Conservation (phyloP, 352 stramenopile species). For the Paralagenidium karlingii region DNA sequence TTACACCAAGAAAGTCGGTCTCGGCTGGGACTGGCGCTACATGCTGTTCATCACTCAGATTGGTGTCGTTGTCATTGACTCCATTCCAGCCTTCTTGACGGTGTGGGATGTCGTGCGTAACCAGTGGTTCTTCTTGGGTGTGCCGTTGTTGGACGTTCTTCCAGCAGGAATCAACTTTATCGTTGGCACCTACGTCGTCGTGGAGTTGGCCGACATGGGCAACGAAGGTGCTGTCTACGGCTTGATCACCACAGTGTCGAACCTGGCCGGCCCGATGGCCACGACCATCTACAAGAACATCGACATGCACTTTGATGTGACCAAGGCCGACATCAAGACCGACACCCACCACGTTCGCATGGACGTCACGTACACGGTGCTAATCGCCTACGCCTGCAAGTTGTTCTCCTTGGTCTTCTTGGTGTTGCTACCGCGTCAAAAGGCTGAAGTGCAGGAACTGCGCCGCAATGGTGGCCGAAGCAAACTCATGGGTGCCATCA, state of each 20-base stretch:
- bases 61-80: slow-evolving; percentile 38
- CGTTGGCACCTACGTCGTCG: slow-evolving; percentile 33
- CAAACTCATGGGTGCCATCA: slow-evolving; percentile 22
- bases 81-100: slow-evolving; percentile 26
- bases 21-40: slow-evolving; percentile 31
- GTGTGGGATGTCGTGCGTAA: slow-evolving; percentile 35
- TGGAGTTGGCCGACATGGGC: slow-evolving; percentile 53
- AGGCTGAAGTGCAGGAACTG: slow-evolving; percentile 15
- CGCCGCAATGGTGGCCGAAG: slow-evolving; percentile 16
- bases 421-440: slow-evolving; percentile 25
- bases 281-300: slow-evolving; percentile 43
- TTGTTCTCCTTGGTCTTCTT: slow-evolving; percentile 30
- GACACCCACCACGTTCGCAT: slow-evolving; percentile 28
- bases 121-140: slow-evolving; percentile 44
- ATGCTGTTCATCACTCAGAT: slow-evolving; percentile 34
- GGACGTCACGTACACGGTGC: slow-evolving; percentile 29
- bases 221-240: slow-evolving; percentile 28
- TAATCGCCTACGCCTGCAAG: slow-evolving; percentile 39
- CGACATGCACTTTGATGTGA: slow-evolving; percentile 36
- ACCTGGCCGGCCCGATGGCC: slow-evolving; percentile 21
- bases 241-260: slow-evolving; percentile 33
- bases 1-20: slow-evolving; percentile 41
- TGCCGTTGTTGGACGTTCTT: slow-evolving; percentile 24
- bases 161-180: slow-evolving; percentile 31
- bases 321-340: slow-evolving; percentile 26